A percentile compares a stretch with the other conserved stretches of the same genome.
Conservation (phyloP, 1,139 yeast genomes). For the Nakaseomyces kungkrabaensis region DNA sequence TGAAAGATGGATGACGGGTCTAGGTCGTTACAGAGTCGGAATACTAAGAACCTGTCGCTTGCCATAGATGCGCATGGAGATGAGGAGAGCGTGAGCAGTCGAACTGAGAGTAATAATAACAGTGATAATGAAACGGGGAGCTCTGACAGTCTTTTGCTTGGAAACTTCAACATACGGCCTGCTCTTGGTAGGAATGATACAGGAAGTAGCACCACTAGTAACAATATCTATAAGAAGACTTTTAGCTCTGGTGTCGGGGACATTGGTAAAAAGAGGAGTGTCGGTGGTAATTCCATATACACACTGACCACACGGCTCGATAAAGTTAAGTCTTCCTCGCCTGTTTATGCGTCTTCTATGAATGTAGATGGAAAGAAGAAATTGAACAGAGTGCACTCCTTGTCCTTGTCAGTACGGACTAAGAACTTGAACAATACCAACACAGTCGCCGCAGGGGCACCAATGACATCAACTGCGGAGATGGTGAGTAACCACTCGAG, state of each 20-base stretch:
- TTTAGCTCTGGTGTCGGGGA: background rate
- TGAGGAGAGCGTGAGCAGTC: background rate
- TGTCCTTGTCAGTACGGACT: conserved; percentile 15
- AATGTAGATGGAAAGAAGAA: conserved; percentile 1
- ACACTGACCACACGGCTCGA: background rate
- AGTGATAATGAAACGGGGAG: background rate
- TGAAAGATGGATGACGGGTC: conserved; percentile 4
- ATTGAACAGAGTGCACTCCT: conserved; percentile 11
- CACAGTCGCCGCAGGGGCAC: background rate
- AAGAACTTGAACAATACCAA: conserved; percentile 4
- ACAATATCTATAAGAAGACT: background rate
- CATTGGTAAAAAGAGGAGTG: background rate
- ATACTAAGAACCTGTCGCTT: conserved; percentile 24
- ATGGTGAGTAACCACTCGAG: background rate
- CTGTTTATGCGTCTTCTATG: conserved; percentile 3
- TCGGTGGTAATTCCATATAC: background rate
- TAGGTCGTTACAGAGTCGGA: conserved; percentile 21
- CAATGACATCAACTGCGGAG: background rate
- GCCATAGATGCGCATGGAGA: conserved; percentile 7
- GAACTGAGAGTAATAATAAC: background rate
- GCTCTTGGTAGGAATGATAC: background rate
- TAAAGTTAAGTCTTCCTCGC: conserved; percentile 6
- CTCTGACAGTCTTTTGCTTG: background rate
- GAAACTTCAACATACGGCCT: background rate
- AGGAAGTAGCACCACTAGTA: background rate